Base-by-base conservation (phyloP, 768 basidiomycete genomes). In the Psilocybe azurescens region DNA sequence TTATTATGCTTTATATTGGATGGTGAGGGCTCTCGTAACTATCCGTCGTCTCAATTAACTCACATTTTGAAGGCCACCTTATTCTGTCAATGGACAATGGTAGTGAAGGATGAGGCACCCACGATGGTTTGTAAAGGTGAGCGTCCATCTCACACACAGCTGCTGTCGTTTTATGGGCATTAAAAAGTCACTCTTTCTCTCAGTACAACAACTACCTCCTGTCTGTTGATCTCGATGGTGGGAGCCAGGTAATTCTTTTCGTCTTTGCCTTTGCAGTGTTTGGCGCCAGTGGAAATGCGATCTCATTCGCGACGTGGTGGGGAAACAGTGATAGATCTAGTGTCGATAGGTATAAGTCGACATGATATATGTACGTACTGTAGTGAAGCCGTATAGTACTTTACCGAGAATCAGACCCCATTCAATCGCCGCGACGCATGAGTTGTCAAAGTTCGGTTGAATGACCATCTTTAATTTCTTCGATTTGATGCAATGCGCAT, bases 241-340 rank as follows among this genome's bases (percentile, higher is more conserved):
- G 88, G 4, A 82, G 84, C 28, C 87, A 88, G 68, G 79, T 86
- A 55, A 86, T 87, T 80, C 78, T 85, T 18, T 86, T 87, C 67
- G 77, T 88, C 36, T 74, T 86, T 5, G 85, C 86, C 0, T 88
- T 88, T 67, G 84, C 86, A 1, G 85, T 87, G n/a, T 86, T 84
- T 66, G 87, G 87, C 24, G 86, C 84, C 9, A 81, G 81, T 3
- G 86, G 86, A 8, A 70, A 69, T 16, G 67, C 75, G 36, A 73
- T 77, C 48, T 79, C 79, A 2, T 87, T 86, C 78, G 85, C 85
- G 14, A 58, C 69, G 62, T 85, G 84, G 84, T 85, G 73, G 77
- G 78, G 79, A 24, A 80, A 80, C 60, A 74, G 75, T 18, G 73
- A 65, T 9, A 74, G 67, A 50, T 65, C 76, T 18, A 78, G 76